A percentile compares a stretch with the other conserved stretches of the same genome.
phyloP scores from a whole-genome alignment of 371 early-diverging fungal species.

The Mucor sp. region DNA sequence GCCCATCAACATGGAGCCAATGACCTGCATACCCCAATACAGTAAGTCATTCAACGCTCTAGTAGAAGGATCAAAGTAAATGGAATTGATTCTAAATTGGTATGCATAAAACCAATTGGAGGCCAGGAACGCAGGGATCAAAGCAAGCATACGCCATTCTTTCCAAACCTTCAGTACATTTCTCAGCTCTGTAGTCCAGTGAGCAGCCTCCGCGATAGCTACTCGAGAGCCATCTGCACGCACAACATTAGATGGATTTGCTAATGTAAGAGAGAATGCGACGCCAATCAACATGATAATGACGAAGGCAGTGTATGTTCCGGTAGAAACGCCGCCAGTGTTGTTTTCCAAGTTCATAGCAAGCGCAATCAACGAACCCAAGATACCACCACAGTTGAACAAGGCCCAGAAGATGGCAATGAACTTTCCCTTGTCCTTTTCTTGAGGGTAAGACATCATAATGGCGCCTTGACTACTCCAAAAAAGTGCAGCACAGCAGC shows the following conservation, averaged over 20 bases:
- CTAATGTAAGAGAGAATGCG: slow-evolving; percentile 50
- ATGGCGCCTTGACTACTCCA: slow-evolving; percentile 74
- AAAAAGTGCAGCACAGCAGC: slow-evolving; percentile 59
- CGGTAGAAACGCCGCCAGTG: slow-evolving; percentile 48
- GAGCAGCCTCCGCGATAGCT: slow-evolving; percentile 49
- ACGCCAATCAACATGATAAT: slow-evolving; percentile 67
- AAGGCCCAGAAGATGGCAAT: slow-evolving; percentile 81
- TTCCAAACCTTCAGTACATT: slow-evolving; percentile 63
- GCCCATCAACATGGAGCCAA: slow-evolving; percentile 59
- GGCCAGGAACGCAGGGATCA: slow-evolving; percentile 68
- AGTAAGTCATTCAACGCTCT: slow-evolving; percentile 67
- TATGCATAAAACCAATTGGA: slow-evolving; percentile 82
- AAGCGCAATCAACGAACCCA: slow-evolving; percentile 75
- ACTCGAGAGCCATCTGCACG: slow-evolving; percentile 68
- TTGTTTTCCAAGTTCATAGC: slow-evolving; percentile 59
- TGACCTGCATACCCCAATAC: slow-evolving; percentile 75
- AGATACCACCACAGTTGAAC: slow-evolving; percentile 80
- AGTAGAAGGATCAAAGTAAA: slow-evolving; percentile 62
- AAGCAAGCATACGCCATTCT: slow-evolving; percentile 65
- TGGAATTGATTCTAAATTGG: slow-evolving; percentile 52
- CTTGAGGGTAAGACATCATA: slow-evolving; percentile 72
- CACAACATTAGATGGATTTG: slow-evolving; percentile 60
- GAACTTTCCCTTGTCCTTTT: slow-evolving; percentile 72
- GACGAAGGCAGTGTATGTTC: slow-evolving; percentile 70
- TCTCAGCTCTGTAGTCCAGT: slow-evolving; percentile 58